Base-by-base conservation (phyloP, 352 stramenopile species). In the Phytophthora cryptogea region DNA sequence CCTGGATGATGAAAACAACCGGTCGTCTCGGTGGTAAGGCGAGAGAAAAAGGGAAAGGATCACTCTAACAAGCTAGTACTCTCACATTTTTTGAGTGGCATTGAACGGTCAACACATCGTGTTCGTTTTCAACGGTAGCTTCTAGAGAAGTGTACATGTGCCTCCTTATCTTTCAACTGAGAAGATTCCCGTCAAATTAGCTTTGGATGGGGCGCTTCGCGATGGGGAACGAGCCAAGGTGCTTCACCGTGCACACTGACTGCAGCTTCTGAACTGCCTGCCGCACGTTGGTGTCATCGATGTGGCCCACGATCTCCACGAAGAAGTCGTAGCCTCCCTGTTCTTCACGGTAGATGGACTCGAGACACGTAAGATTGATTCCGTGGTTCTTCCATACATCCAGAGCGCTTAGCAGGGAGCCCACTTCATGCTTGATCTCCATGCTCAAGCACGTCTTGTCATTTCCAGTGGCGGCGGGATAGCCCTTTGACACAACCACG, bases 371-470 rank as follows among this genome's bases (percentile, higher is more conserved):
- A 45, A 96, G 65, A 54, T 95, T 96, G 54, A 96, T 81, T 17
- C 59, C 65, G 49, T 93, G 81, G 8, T 63, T 59, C 67, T 96
- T 94, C 80, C 87, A 94, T 23, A 94, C 82, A 50, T 92, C 76
- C 8, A 96, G 64, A 5, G 86, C 82, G 36, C 57, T 83, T 11
- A 96, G 61, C 32, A 96, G 62, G 36, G 86, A 94, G 28, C 88
- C 88, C n/a, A 94, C 86, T 70, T 95, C 72, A 72, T 96, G 86
- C 69, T 86, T 89, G 45, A 96, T 86, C 51, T 79, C 76, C 83
- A 95, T 92, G 41, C 86, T 89, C 45, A 94, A 62, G 41, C 80
- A 92, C 28, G 86, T 89, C 64, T 95, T 95, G 70, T 95, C 86
- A 23, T 86, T 70, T 13, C 86, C 86, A 0, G 81, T 94, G 9